Evolutionary conservation across 202 grass and related monocot genomes (phyloP), one percentile per base, ranked within the genome.

Genomic region (Dendrocalamus latiflorus): DNA sequence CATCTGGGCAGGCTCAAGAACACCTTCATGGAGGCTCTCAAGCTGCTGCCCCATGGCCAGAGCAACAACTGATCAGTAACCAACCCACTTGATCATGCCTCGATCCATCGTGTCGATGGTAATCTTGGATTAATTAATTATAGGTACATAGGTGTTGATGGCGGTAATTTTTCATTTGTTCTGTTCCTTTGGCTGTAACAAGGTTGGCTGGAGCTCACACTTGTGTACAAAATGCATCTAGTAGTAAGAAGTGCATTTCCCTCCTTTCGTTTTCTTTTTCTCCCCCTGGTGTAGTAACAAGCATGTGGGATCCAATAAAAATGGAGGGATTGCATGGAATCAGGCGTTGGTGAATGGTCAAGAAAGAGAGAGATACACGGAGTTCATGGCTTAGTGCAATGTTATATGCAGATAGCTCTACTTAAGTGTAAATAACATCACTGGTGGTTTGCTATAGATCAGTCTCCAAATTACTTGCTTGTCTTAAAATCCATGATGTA

Each of bases 1-100:
- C 91, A 97, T 64, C 33, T 97, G 8, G 91, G 91, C 6, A 78
- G 89, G 81, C 91, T 97, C 84, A 94, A 91, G 83, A 86, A 83
- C 78, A 92, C 89, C 0, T 86, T 97, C 60, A 14, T 70, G 43
- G 85, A 97, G 65, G 94, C 91, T 2, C 91, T 97, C 53, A 87
- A 89, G 72, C 63, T 92, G 61, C 79, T 97, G 38, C 94, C 94
- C 12, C 93, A 95, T 80, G 89, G 79, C 2, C 75, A 55, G 14
- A 30, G 0, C 21, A 26, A 20, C 54, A 26, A 20, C 54, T 53
- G 73, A n/a, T 2, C 6, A 65, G 37, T 2, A 34, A 34, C 33
- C 33, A 34, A 34, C 55, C 3, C 1, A n/a, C 16, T 51, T 54
- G 4, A 68, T 39, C 37, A 5, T 34, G 33, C 33, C 33, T 21